phyloP scores from a whole-genome alignment of 768 basidiomycete genomes.

The Serendipita sp. region DNA sequence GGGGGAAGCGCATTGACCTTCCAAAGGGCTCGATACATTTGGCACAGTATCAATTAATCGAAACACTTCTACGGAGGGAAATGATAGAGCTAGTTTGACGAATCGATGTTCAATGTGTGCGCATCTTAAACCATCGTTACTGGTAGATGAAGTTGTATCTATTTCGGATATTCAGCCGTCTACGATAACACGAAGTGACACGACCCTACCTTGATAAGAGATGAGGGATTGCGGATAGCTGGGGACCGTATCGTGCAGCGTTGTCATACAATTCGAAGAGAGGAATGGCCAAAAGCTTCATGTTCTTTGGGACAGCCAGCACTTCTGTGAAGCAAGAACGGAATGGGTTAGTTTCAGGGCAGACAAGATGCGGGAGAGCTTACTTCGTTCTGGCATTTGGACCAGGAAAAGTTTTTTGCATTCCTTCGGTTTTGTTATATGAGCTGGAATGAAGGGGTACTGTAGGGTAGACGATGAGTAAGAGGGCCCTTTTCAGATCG shows the following conservation, averaged over 20 bases:
- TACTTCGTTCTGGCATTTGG: slow-evolving; percentile 88
- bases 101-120: slow-evolving; percentile 13
- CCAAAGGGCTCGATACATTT: slow-evolving; percentile 69
- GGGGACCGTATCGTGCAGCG: slow-evolving; percentile 81
- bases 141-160: slow-evolving; percentile 66
- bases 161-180: neutral
- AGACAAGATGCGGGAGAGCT: slow-evolving; percentile 20
- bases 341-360: neutral
- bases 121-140: slow-evolving; percentile 19
- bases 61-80: slow-evolving; percentile 54
- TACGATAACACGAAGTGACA: neutral
- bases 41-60: slow-evolving; percentile 59
- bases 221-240: slow-evolving; percentile 87
- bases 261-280: slow-evolving; percentile 97
- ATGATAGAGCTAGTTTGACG: slow-evolving; percentile 63
- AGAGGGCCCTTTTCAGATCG: no score
- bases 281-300: slow-evolving; percentile 95
- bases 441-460: slow-evolving; percentile 91
- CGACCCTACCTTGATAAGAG: slow-evolving; percentile 57
- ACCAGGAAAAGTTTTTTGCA: slow-evolving; percentile 93
- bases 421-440: slow-evolving; percentile 96
- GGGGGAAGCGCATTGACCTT: slow-evolving; percentile 60
- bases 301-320: slow-evolving; percentile 93
- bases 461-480: slow-evolving; percentile 19
- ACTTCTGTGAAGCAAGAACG: slow-evolving; percentile 43